These are phyloP conservation scores for Pisolithus marmoratus DNA, from an alignment of 768 basidiomycete species.

Conservation along the genomic window DNA sequence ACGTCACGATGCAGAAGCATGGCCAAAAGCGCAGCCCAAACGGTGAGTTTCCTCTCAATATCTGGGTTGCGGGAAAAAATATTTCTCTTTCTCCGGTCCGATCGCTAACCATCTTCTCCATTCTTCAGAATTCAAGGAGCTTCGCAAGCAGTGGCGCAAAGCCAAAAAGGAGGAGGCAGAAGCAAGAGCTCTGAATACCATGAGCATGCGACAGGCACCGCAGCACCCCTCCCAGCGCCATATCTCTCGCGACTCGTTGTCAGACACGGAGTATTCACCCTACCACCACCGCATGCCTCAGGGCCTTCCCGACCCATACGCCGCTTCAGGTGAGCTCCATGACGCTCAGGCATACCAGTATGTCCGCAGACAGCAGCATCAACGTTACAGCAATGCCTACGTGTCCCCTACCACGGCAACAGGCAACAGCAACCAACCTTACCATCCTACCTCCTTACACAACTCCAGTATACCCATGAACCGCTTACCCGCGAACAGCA, in stretches of 20 bases:
- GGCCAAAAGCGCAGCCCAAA: slow-evolving; percentile 84
- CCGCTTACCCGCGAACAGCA: slow-evolving; percentile 59
- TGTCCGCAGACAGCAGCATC: slow-evolving; percentile 3
- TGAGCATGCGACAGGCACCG: slow-evolving; percentile 11
- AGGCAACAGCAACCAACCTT: slow-evolving; percentile 7
- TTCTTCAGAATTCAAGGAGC: slow-evolving; percentile 89
- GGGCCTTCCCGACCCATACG: slow-evolving; percentile 15
- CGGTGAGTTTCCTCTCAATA: slow-evolving; percentile 46
- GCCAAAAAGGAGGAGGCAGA: slow-evolving; percentile 74
- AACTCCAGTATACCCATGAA: slow-evolving; percentile 18
- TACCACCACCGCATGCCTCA: slow-evolving; percentile 17
- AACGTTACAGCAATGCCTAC: not conserved
- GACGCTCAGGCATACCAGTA: slow-evolving; percentile 11
- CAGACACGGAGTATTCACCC: slow-evolving; percentile 18
- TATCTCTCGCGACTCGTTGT: slow-evolving; percentile 21
- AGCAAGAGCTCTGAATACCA: slow-evolving; percentile 12
- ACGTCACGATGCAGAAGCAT: slow-evolving; percentile 98
- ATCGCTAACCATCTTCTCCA: not conserved
- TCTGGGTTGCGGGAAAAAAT: not conserved
- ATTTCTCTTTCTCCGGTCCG: slow-evolving; percentile 5
- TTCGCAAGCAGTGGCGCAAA: slow-evolving; percentile 94
- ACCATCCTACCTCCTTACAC: slow-evolving; percentile 16
- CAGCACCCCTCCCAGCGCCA: slow-evolving; percentile 14
- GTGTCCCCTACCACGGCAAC: slow-evolving; percentile 5
- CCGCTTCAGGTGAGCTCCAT: slow-evolving; percentile 16